Evolutionary conservation across 164 flowering plant species (phyloP), one percentile per base, ranked within the genome.

Genomic region (Malania oleifera): DNA sequence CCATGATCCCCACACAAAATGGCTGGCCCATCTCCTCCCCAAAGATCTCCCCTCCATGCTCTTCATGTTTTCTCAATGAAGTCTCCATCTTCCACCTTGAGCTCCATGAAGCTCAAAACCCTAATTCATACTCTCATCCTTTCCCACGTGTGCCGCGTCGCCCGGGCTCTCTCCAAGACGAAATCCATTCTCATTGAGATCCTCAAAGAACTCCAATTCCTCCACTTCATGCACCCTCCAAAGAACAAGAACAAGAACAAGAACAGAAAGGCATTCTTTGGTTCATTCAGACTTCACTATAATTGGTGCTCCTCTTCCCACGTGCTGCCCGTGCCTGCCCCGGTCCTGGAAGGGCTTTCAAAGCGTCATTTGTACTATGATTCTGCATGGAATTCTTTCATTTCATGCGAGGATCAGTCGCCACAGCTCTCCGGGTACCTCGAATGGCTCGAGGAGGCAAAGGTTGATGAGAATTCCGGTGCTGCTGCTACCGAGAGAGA

Each of bases 271-370:
- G 67, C 70, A 18, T 63, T 80, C 28, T 69, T 81, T n/a, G 82
- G 91, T 13, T 82, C 92, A 0, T 78, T 89, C 60, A 67, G 89
- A 38, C 62, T 83, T 9, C 89, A 85, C 68, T 86, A 88, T 70
- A 87, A 90, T 62, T 93, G 95, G 96, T 80, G 92, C 58, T 82
- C 78, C 6, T 70, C 86, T 17, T 75, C 91, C 0, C 82, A 80
- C 60, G 84, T 86, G 4, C 2, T 73, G 25, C 87, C 93, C 2
- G 74, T 74, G 56, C 80, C 89, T 12, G 68, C 72, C 7, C 65
- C 75, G 0, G 69, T 67, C 10, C 70, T 57, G 3, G 75, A 64
- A 3, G 70, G 67, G 18, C 25, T 62, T 11, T 18, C 46, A 13
- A 29, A 49, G 12, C 44, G 57, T 37, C 75, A 72, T 44, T 51